Conservation (phyloP, 2,329 filamentous ascomycete genomes). For the Capronia coronata region DNA sequence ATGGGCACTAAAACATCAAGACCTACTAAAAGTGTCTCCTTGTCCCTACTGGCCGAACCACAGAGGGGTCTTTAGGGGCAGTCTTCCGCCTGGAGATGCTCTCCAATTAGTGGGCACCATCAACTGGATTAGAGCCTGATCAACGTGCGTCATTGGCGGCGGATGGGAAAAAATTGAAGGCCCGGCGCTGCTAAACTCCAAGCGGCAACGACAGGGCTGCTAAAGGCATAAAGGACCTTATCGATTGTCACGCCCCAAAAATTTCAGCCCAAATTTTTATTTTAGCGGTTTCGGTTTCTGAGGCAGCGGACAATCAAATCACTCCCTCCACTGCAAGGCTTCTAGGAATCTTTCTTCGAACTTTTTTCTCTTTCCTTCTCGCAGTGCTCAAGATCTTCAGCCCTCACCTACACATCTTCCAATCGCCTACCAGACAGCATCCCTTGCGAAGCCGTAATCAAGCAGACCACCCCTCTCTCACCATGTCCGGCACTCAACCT, state of each 20-base stretch:
- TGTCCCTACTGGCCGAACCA: too few relatives aligned
- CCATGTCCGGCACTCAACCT: constrained; percentile 46
- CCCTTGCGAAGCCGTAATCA: not conserved
- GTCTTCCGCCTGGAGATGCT: not conserved
- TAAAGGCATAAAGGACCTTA: too few relatives aligned
- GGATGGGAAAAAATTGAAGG: not conserved
- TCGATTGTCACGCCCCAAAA: not conserved
- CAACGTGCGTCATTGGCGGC: not conserved
- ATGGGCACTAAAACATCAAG: not conserved
- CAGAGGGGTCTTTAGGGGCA: not conserved
- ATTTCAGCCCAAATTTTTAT: not conserved
- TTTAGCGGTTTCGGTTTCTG: constrained; percentile 11
- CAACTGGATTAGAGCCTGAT: not conserved
- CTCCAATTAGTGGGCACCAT: not conserved
- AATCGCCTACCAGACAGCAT: not conserved
- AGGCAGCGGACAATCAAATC: constrained; percentile 9
- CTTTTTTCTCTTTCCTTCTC: constrained; percentile 3
- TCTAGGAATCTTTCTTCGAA: not conserved
- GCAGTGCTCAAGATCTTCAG: not conserved
- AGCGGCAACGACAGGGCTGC: not conserved
- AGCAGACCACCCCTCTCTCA: not conserved
- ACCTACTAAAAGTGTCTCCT: too few relatives aligned
- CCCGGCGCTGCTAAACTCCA: not conserved
- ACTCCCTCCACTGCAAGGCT: constrained; percentile 1
- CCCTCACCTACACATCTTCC: too few relatives aligned